Conservation (phyloP, 495 filamentous ascomycete species). For the Melanomma pulvis-pyrius region DNA sequence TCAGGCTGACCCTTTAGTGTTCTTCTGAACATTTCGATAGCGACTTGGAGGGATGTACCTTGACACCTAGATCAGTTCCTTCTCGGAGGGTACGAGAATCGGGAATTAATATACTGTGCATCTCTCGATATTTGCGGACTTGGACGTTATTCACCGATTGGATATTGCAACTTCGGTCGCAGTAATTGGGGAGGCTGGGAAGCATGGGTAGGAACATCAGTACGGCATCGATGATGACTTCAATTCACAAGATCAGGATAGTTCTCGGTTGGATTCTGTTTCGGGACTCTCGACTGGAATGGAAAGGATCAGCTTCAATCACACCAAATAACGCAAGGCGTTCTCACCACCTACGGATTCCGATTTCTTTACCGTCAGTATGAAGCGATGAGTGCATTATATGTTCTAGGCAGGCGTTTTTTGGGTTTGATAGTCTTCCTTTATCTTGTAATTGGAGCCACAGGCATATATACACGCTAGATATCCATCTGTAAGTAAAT, state of each 20-base stretch:
- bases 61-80: background rate
- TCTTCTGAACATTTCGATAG: constrained; percentile 33
- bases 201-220: background rate
- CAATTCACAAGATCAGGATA: background rate
- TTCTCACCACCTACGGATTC: background rate
- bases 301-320: background rate
- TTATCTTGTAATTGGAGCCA: background rate
- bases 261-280: background rate
- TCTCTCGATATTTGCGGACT: constrained; percentile 5
- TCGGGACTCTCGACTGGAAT: background rate
- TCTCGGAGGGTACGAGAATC: background rate
- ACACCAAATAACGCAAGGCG: background rate
- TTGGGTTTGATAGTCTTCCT: background rate
- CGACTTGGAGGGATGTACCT: constrained; percentile 19
- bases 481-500: constrained; percentile 1
- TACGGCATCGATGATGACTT: background rate
- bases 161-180: background rate
- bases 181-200: constrained; percentile 1
- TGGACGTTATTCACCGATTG: constrained; percentile 1
- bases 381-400: background rate
- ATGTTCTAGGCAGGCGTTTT: background rate
- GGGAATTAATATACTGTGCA: constrained; percentile 2
- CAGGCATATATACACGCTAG: background rate
- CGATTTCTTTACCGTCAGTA: background rate
- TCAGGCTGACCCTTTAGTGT: constrained; percentile 35